phyloP scores from a whole-genome alignment of 306 rosid genomes.

The Pachyrhizus erosus region DNA sequence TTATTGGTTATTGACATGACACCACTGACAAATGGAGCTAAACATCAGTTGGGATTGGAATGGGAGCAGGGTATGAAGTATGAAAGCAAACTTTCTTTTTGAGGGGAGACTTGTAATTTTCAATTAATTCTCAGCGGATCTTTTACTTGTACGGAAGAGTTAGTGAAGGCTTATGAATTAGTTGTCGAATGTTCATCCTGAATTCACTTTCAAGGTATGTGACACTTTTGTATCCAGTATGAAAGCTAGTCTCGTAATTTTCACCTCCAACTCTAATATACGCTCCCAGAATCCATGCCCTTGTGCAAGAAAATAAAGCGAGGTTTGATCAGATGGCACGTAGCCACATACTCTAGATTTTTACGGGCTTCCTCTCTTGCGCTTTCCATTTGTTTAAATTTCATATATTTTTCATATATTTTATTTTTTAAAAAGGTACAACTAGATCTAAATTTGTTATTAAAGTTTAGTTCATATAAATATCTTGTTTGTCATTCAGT shows the following conservation, averaged over 20 bases:
- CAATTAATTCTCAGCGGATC: not conserved
- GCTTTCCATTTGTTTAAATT: conserved; percentile 5
- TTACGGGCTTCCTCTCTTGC: not conserved
- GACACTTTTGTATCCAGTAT: conserved; percentile 5
- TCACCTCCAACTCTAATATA: not conserved
- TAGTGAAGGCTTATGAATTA: conserved; percentile 2
- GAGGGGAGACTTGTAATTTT: conserved; percentile 29
- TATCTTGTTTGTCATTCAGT: not conserved
- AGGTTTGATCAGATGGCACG: not conserved
- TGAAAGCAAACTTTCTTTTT: conserved; percentile 32
- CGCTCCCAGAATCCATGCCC: not conserved
- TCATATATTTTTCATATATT: not conserved
- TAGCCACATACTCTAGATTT: not conserved
- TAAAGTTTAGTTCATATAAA: not conserved
- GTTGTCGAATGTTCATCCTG: conserved; percentile 31
- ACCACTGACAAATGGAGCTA: conserved; percentile 40
- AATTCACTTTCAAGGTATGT: not conserved
- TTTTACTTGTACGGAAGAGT: conserved; percentile 38
- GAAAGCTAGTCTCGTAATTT: not conserved
- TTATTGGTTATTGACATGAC: conserved; percentile 35
- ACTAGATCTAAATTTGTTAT: not conserved
- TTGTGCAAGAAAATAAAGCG: not conserved
- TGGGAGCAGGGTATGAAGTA: conserved; percentile 20
- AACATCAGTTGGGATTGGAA: conserved; percentile 35
- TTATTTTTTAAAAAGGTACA: not conserved